phyloP scores from a whole-genome alignment of 2,329 filamentous ascomycete species.

The Pestalotiopsis sp. region DNA sequence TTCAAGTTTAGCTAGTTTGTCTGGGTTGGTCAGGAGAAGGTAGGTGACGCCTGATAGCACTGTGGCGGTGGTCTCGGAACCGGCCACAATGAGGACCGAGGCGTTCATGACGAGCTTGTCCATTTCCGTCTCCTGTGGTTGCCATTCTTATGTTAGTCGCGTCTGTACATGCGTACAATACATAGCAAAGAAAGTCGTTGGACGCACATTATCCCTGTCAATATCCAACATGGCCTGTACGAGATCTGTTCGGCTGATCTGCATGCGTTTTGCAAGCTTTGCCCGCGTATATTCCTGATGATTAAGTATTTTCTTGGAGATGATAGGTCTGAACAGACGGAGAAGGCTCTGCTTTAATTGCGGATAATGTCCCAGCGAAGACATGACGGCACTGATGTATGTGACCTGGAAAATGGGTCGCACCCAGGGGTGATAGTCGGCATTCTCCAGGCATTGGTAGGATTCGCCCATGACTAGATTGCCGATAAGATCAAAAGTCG shows the following conservation, averaged over 20 bases:
- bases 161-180: not conserved
- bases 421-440: conserved; percentile 3
- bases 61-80: conserved; percentile 49
- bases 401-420: not conserved
- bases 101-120: conserved; percentile 7
- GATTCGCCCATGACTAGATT: conserved; percentile 7
- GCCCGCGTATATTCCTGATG: conserved; percentile 1
- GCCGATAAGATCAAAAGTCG: conserved; percentile 11
- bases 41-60: conserved; percentile 42
- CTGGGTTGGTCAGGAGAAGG: conserved; percentile 35
- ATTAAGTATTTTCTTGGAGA: not conserved
- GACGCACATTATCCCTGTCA: not conserved
- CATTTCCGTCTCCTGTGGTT: not conserved
- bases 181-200: not conserved
- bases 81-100: conserved; percentile 29
- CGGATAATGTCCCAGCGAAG: not conserved
- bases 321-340: not conserved
- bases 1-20: conserved; percentile 31
- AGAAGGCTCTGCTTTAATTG: not conserved
- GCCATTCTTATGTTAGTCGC: not conserved
- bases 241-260: conserved; percentile 20
- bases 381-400: not conserved
- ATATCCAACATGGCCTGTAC: conserved; percentile 20
- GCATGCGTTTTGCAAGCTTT: conserved; percentile 15
- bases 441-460: not conserved